Evolutionary conservation across 192 early-diverging fungal genomes (phyloP), one percentile per base, ranked within the genome.

Genomic region (Coemansia sp.): DNA sequence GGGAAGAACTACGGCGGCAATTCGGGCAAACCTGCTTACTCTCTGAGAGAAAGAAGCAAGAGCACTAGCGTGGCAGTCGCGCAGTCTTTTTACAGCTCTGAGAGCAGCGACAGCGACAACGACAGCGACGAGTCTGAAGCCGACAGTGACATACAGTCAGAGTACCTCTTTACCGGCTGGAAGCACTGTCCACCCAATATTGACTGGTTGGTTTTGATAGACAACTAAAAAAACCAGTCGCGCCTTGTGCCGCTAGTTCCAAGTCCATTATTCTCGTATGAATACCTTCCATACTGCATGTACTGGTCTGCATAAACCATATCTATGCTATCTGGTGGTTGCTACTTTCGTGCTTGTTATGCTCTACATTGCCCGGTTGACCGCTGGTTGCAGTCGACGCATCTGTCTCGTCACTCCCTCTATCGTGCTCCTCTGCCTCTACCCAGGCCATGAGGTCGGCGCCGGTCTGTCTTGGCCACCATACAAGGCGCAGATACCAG

Each of bases 401-500:
- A 5, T 43, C 58, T 0, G 56, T 48, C 32, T 61, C 64, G 16
- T 40, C 69, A 5, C 48, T 43, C 5, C 14, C 14, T 13, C 7
- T 7, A 9, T 59, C 57, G 39, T 19, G 39, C 57, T 64, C 64
- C 46, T 81, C 79, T 13, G 57, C 62, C 20, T 69, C 56, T 46
- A 71, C 60, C 81, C 81, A 83, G 10, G 65, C 64, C 10, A 42
- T 41, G 44, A 72, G 55, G 40, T 79, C 61, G 11, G 59, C 62
- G 7, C 74, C 81, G 1, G 75, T 56, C 25, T 60, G 68, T 42
- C 68, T 63, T n/a, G 84, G 71, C 69, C 79, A 83, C 81, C 81
- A 79, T 17, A 69, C 54, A 51, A 83, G 71, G 44, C 81, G 79
- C n/a, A 81, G 67, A 50, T 85, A 86, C 80, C 83, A 87, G 1